Evolutionary conservation across 306 rosid genomes (phyloP), one percentile per base, ranked within the genome.

Genomic region (Malus sieversii): DNA sequence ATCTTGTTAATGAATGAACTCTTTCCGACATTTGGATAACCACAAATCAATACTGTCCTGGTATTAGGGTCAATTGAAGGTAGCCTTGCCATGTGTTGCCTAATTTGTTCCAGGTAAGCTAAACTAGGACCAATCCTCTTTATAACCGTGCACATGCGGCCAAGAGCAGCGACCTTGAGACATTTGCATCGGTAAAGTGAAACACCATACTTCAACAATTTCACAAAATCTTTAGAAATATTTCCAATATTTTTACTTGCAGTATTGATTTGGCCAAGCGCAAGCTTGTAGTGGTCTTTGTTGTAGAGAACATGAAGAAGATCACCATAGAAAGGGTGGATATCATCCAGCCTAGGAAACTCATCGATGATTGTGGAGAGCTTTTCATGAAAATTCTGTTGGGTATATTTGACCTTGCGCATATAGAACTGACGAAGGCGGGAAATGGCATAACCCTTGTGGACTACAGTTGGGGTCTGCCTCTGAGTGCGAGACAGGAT

Each of bases 221-320:
- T 91, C 81, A 91, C 93, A 74, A 89, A 93, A 72, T 91, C 98
- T 16, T 88, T 93, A 1, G 92, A 82, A 66, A 93, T 91, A 84
- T 91, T 91, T 38, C 93, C 77, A 55, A 91, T 93, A 61, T 87
- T 89, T 44, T 91, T 93, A 83, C 97, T 89, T 45, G 97, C 98
- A 65, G 97, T 89, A 73, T 91, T 91, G 76, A 93, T 44, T 77
- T 93, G 97, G n/a, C 97, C 98, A 74, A 93, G 97, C 0, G 96
- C 98, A 77, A 93, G 98, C 90, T 93, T 93, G 86, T 91, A 91
- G 77, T 93, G 98, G 72, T 91, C 98, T 74, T 91, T 93, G 79
- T 93, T 91, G 83, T 93, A 93, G 23, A 93, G 92, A 51, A 93
- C 97, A 57, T 91, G 97, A 33, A 93, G 96, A 20, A 93, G 91